Conservation (phyloP, 768 basidiomycete species). For the Macrolepiota fuliginosa region DNA sequence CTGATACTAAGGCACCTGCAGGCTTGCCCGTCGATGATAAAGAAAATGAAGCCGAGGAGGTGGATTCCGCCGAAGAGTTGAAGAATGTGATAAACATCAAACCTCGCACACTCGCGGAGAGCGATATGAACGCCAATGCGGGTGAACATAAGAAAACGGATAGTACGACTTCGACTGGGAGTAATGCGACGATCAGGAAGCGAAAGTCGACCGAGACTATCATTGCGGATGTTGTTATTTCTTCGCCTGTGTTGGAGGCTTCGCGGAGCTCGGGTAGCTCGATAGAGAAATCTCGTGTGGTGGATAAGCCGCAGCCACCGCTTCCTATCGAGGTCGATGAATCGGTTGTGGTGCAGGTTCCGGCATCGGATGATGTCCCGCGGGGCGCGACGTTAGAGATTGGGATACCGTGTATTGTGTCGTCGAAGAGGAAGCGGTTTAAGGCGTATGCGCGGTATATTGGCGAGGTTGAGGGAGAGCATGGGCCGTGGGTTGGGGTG, state of each 20-base stretch:
- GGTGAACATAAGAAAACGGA: conserved; percentile 43
- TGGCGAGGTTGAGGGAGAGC: conserved; percentile 79
- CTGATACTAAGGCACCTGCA: background rate
- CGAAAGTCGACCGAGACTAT: conserved; percentile 47
- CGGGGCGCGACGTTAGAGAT: conserved; percentile 76
- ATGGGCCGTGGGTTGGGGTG: conserved; percentile 87
- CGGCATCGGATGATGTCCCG: conserved; percentile 24
- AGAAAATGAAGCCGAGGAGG: conserved; percentile 19
- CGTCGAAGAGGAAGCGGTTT: conserved; percentile 79
- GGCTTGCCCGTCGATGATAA: conserved; percentile 19
- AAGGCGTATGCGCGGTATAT: conserved; percentile 87
- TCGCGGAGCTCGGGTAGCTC: conserved; percentile 1
- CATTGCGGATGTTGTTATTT: conserved; percentile 27
- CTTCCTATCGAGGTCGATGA: conserved; percentile 17
- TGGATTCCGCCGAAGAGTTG: conserved; percentile 23
- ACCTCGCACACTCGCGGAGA: background rate
- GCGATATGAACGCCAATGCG: conserved; percentile 5
- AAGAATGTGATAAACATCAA: conserved; percentile 19
- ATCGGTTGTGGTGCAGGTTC: conserved; percentile 6
- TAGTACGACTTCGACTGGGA: conserved; percentile 41
- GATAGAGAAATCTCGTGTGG: conserved; percentile 1
- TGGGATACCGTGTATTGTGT: conserved; percentile 89
- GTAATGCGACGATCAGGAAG: conserved; percentile 39
- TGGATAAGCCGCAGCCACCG: conserved; percentile 12
- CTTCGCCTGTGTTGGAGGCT: conserved; percentile 15